Evolutionary conservation across 805 yeast genomes (phyloP), one percentile per base, ranked within the genome.

Genomic region (Barnettozyma vustinii): DNA sequence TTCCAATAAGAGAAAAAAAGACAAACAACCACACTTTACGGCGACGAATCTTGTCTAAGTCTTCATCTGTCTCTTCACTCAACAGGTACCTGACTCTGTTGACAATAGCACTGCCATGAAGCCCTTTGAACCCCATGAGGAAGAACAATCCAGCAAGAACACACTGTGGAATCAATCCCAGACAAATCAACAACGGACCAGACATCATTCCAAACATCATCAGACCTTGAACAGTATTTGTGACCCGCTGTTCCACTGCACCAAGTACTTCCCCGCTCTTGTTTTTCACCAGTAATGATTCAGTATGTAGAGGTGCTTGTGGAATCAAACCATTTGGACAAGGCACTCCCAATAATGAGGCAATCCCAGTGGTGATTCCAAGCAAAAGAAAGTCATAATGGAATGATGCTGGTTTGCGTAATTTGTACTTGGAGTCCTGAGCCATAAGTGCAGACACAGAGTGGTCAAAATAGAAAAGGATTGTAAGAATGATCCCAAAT

Each of bases 301-400:
- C 78, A 0, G 98, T 90, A 58, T 92, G 99, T 33, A 94, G 63
- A 2, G 98, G 98, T 0, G 99, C 98, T 65, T 92, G 99, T 1
- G 99, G 99, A 40, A 92, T 92, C 30, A 92, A 72, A 0, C 99
- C 99, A 66, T 94, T 94, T 0, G 98, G 98, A 2, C 97, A 90
- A 0, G 98, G 99, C 2, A 94, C 74, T 0, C 98, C 99, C 10
- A 92, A 61, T 1, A 92, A 66, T 0, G 98, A 98, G 3, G 96
- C 74, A 1, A 92, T 65, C 0, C 96, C 95, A 0, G 98, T 94
- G 5, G 91, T 84, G 8, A 88, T 62, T 0, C 98, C 98, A 33
- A 92, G 70, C 21, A 94, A 67, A 37, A 85, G 76, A 60, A 91
- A 86, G 66, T 92, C 99, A 81, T 89, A 94, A 67, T 94, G 98